These are phyloP conservation scores for Starmerella riodocensis DNA, from an alignment of 805 yeast species.

Conservation along the genomic window DNA sequence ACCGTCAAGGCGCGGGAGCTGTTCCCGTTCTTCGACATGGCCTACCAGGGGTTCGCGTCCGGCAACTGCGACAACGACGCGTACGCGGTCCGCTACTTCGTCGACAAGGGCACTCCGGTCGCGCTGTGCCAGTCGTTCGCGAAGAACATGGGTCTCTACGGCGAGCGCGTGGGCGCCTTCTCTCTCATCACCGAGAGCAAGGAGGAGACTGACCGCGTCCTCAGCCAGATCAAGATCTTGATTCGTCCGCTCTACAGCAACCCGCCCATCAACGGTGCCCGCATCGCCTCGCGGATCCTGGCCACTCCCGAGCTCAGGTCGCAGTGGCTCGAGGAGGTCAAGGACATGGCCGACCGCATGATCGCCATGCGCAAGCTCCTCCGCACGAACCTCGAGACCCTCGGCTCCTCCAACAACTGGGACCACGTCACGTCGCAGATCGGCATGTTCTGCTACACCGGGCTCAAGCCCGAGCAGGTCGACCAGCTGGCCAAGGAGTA, in stretches of 20 bases:
- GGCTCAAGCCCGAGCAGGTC: constrained; percentile 60
- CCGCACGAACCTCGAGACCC: constrained; percentile 44
- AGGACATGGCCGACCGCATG: constrained; percentile 66
- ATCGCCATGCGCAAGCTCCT: constrained; percentile 55
- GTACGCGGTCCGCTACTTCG: constrained; percentile 37
- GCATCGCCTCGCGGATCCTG: constrained; percentile 69
- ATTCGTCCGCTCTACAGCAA: constrained; percentile 82
- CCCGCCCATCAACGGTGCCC: constrained; percentile 90
- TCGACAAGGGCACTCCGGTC: constrained; percentile 30
- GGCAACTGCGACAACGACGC: constrained; percentile 71
- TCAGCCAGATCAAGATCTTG: constrained; percentile 69
- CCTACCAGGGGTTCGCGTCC: constrained; percentile 89
- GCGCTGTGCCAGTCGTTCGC: constrained; percentile 82
- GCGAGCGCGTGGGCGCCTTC: constrained; percentile 85
- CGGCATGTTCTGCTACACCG: constrained; percentile 95
- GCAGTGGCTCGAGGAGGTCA: constrained; percentile 75
- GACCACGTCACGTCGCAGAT: constrained; percentile 75
- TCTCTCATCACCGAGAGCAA: constrained; percentile 41
- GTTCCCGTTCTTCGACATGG: constrained; percentile 80
- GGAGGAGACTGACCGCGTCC: constrained; percentile 30
- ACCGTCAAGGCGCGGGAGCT: constrained; percentile 45
- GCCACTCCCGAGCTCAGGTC: constrained; percentile 42
- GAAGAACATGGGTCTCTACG: constrained; percentile 88
- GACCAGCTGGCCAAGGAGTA: constrained; percentile 55
- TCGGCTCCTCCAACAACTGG: constrained; percentile 58